A percentile compares a stretch with the other conserved stretches of the same genome.
Evolutionary conservation across 2,329 filamentous ascomycete species (phyloP).

Genomic region (Xylariaceae sp.): DNA sequence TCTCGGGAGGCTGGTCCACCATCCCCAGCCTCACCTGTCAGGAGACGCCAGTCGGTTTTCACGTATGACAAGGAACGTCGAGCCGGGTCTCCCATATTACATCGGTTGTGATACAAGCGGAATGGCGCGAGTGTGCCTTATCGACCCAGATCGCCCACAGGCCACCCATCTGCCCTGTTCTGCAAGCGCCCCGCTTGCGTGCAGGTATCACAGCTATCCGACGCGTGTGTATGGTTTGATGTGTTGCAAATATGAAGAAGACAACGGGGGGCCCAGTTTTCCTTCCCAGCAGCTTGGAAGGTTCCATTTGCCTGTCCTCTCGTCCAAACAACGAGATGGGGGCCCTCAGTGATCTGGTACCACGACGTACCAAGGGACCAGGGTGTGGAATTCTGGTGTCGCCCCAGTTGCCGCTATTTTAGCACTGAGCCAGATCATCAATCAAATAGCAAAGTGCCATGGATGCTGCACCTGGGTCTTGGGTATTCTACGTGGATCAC

Average conservation of each 20-base stretch:
- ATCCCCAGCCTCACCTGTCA: neutral
- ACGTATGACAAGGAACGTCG: constrained; percentile 4
- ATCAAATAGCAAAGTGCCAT: too few species aligned
- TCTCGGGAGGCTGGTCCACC: neutral
- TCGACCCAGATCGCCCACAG: constrained; percentile 3
- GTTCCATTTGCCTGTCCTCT: neutral
- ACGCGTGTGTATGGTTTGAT: too few species aligned
- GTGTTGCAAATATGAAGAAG: too few species aligned
- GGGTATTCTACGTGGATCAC: too few species aligned
- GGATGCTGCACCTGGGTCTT: too few species aligned
- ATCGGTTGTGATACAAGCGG: constrained; percentile 9
- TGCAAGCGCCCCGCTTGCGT: neutral
- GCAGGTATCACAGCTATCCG: constrained; percentile 3
- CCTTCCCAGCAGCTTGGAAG: constrained; percentile 5
- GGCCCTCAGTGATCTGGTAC: too few species aligned
- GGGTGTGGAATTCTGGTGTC: too few species aligned
- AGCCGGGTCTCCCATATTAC: constrained; percentile 5
- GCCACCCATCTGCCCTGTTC: neutral
- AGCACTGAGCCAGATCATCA: too few species aligned
- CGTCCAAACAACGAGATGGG: neutral
- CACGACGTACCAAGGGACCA: too few species aligned
- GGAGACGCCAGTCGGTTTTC: neutral
- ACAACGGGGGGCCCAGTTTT: constrained; percentile 2
- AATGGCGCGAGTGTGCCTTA: constrained; percentile 4
- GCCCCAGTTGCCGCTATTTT: too few species aligned